Evolutionary conservation across 768 basidiomycete genomes (phyloP), one percentile per base, ranked within the genome.

Genomic region (Boletus fagicola): DNA sequence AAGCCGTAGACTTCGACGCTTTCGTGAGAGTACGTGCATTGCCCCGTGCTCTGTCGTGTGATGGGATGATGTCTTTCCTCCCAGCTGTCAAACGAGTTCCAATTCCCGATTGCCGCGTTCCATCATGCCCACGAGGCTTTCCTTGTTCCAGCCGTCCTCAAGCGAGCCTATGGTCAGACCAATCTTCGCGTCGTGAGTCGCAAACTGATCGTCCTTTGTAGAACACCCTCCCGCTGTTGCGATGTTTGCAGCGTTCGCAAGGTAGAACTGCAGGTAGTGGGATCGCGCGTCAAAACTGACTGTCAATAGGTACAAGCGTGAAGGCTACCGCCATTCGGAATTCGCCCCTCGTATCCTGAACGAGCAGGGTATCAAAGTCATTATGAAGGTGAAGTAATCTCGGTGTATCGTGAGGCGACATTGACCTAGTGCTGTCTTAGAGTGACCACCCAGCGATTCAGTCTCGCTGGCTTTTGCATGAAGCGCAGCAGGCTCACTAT

Each of bases 401-500:
- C 12, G 9, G 3, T 22, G 45, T 16, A 31, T 40, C 63, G 5
- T 24, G 35, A 38, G 5, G 20, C 10, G 45, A 44, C 28, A 7
- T 42, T 57, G 22, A 61, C 24, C 24, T 8, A 8, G 15, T 39
- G 3, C n/a, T 28, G 9, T 51, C 10, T 9, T 56, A 89, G 87
- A 86, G 85, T 50, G 85, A 88, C 62, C 87, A 88, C 62, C 82
- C 86, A 1, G 77, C 73, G 2, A 63, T 85, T 47, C 82, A 92
- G 56, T 87, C 87, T 6, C 83, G 92, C 5, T 86, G 87, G 72
- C 78, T 96, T 11, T 67, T 92, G 22, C 89, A 85, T 62, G 92
- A 95, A 70, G 92, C 92, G 5, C 90, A 92, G 64, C 89, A 90
- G 71, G 90, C 88, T 0, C 83, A 88, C 66, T 88, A 86, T 68